Percentiles rank a stretch among this genome's conserved stretches.
These are phyloP conservation scores for Serendipita sp. DNA, from an alignment of 768 basidiomycete species.

Conservation along the genomic window DNA sequence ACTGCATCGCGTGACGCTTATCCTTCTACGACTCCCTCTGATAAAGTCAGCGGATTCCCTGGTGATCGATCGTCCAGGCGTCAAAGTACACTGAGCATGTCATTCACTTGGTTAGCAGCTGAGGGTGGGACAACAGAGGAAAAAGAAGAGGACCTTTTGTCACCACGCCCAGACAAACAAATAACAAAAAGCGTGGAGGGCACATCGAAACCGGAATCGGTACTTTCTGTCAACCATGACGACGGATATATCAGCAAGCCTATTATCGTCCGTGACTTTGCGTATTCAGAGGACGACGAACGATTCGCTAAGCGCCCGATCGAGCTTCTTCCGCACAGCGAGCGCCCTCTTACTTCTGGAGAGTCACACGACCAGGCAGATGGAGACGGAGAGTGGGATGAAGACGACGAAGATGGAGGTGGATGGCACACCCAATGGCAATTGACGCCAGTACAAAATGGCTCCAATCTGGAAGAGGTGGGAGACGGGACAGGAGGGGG, in stretches of 20 bases:
- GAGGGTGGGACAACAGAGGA: neutral
- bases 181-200: neutral
- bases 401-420: neutral
- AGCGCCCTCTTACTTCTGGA: neutral
- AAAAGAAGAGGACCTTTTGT: neutral
- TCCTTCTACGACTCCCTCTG: neutral
- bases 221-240: neutral
- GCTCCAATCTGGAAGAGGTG: conserved; percentile 13
- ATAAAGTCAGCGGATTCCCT: neutral
- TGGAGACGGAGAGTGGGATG: neutral
- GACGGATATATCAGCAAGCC: neutral
- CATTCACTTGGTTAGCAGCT: neutral
- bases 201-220: no score
- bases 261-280: conserved; percentile 37
- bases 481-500: conserved; percentile 10
- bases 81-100: neutral
- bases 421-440: neutral
- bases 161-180: neutral
- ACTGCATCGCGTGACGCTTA: neutral
- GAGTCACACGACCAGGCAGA: neutral
- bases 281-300: conserved; percentile 26
- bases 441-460: conserved; percentile 11
- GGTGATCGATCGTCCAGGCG: neutral
- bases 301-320: conserved; percentile 21
- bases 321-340: neutral